Percentiles rank a stretch among this genome's conserved stretches.
Conservation (phyloP, 805 yeast species). For the Hanseniaspora pseudoguilliermondii region DNA sequence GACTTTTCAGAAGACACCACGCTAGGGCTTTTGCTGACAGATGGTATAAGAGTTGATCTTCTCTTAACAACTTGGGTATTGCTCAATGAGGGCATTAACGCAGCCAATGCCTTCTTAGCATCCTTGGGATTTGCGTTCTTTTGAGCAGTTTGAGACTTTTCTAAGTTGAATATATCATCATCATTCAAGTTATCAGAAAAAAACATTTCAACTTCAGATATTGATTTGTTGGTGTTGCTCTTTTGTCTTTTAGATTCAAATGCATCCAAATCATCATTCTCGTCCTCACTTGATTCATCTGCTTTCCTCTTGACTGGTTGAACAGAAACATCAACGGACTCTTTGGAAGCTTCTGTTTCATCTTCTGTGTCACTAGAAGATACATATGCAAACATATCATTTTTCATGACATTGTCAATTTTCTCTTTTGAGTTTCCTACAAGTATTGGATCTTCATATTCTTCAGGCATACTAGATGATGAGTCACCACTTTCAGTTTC, state of each 20-base stretch:
- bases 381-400: conserved; percentile 5
- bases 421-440: background rate
- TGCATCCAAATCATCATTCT: background rate
- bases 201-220: background rate
- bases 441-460: background rate
- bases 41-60: background rate
- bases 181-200: conserved; percentile 1
- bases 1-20: background rate
- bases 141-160: background rate
- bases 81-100: background rate
- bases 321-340: background rate
- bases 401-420: background rate
- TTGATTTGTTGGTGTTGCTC: background rate
- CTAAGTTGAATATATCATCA: background rate
- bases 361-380: background rate
- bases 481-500: background rate
- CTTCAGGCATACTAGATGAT: background rate
- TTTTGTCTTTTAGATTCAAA: background rate
- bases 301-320: background rate
- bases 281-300: background rate
- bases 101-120: background rate
- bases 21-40: background rate
- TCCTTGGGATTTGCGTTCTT: background rate
- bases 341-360: background rate
- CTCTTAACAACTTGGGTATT: background rate